Base-by-base conservation (phyloP, 352 stramenopile species). In the Phytophthora pini region DNA sequence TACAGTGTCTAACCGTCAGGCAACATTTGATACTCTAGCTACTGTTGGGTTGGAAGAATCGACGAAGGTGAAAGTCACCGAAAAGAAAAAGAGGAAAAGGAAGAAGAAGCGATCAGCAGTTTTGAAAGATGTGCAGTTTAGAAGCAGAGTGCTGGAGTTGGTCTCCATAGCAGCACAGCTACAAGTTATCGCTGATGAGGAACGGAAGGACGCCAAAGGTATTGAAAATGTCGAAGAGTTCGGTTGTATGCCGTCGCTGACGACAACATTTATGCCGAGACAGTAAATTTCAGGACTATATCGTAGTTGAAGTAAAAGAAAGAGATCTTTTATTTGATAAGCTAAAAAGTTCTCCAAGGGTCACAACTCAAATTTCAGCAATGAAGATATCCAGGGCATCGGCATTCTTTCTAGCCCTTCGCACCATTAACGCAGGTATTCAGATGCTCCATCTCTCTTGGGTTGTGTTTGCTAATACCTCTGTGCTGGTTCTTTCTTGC, bases 121-220 rank as follows among this genome's bases (percentile, higher is more conserved):
- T 31, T 26, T 15, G 10, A 53, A 24, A 12, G 56, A 51, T 20
- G 32, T 45, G 13, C 58, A 58, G 7, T 74, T 74, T 32, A 47
- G 39, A 26, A 48, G 52, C 26, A 17, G 45, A 46, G 48, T 74
- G 27, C 12, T 62, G 13, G 65, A 70, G 17, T 26, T 74, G 6
- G 65, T 43, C 31, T 48, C 65, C 1, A 64, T 70, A 26, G 55
- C 60, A 31, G 34, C 65, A 9, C 41, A 70, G 41, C 22, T 70
- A 15, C 41, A 56, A 59, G 61, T 41, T 56, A 32, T 36, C 20
- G 54, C 34, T 4, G 39, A 48, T n/a, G 60, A 66, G 11, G 61
- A 74, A 36, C 24, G 32, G 65, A 65, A 48, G 12, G 46, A 70
- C 17, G 31, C 34, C 24, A 56, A 57, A 50, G 49, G 54, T 1